Percentiles rank a stretch among this genome's conserved stretches.
phyloP scores from a whole-genome alignment of 495 filamentous ascomycete genomes.

The Hyaloscypha variabilis region DNA sequence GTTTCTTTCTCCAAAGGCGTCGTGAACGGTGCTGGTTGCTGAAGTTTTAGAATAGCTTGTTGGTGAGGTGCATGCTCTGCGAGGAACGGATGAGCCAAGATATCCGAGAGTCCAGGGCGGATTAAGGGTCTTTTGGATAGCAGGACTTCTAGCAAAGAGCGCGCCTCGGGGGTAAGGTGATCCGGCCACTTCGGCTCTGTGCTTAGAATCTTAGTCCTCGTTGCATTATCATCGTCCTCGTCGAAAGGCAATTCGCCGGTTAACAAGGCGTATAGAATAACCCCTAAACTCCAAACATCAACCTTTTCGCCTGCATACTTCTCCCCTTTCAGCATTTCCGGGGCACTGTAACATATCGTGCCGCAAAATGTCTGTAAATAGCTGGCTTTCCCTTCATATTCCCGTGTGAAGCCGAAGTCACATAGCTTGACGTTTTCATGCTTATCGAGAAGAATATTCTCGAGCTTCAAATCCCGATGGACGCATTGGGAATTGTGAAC shows the following conservation, averaged over 20 bases:
- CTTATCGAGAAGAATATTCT: slow-evolving; percentile 97
- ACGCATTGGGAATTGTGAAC: slow-evolving; percentile 96
- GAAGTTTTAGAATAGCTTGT: slow-evolving; percentile 84
- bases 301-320: slow-evolving; percentile 98
- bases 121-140: slow-evolving; percentile 88
- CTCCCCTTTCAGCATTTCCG: slow-evolving; percentile 97
- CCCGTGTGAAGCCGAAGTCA: slow-evolving; percentile 96
- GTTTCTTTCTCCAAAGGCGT: slow-evolving; percentile 90
- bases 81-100: slow-evolving; percentile 87
- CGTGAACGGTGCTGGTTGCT: slow-evolving; percentile 82
- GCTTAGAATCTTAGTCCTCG: slow-evolving; percentile 80
- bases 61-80: slow-evolving; percentile 87
- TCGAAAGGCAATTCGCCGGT: slow-evolving; percentile 95
- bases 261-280: slow-evolving; percentile 92
- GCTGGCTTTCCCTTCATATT: slow-evolving; percentile 94
- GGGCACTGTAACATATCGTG: slow-evolving; percentile 95
- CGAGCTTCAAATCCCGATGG: slow-evolving; percentile 94
- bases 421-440: slow-evolving; percentile 98
- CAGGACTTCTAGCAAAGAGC: slow-evolving; percentile 71
- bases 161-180: slow-evolving; percentile 74
- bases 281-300: slow-evolving; percentile 96
- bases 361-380: slow-evolving; percentile 98
- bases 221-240: slow-evolving; percentile 86
- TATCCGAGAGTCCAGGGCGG: slow-evolving; percentile 83
- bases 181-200: slow-evolving; percentile 86